These are phyloP conservation scores for Pseudogymnoascus sp. DNA, from an alignment of 2,329 filamentous ascomycete genomes.

Conservation along the genomic window DNA sequence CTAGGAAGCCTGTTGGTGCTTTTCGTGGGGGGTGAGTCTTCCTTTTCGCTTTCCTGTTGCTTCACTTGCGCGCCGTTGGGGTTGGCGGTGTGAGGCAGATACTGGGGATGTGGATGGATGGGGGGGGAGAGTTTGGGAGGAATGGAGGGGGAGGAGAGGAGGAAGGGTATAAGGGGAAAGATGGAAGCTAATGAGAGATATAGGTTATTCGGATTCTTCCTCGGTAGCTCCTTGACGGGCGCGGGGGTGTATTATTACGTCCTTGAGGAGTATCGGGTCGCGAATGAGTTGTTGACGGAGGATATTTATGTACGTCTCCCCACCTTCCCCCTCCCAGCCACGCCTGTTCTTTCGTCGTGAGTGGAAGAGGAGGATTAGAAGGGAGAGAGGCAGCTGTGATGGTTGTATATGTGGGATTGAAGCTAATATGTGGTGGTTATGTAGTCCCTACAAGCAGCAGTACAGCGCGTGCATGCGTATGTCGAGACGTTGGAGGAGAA, in stretches of 20 bases:
- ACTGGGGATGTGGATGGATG: not conserved
- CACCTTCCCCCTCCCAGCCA: slow-evolving; percentile 30
- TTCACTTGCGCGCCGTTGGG: not conserved
- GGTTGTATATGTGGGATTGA: slow-evolving; percentile 13
- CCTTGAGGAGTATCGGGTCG: slow-evolving; percentile 84
- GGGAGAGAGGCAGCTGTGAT: too few species aligned
- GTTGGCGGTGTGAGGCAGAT: slow-evolving; percentile 1
- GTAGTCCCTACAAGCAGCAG: slow-evolving; percentile 79
- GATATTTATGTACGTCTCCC: slow-evolving; percentile 80
- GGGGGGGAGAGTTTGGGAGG: not conserved
- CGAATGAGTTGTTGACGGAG: slow-evolving; percentile 87
- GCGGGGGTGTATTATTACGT: slow-evolving; percentile 85
- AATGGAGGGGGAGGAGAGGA: not conserved
- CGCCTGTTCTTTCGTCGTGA: too few species aligned
- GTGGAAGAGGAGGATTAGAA: too few species aligned
- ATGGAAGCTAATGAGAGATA: slow-evolving; percentile 2
- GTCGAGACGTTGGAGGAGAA: slow-evolving; percentile 75
- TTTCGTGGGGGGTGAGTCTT: slow-evolving; percentile 61
- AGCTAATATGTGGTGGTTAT: slow-evolving; percentile 1
- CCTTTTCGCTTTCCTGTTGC: not conserved
- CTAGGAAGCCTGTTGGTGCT: slow-evolving; percentile 60
- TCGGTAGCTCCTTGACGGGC: slow-evolving; percentile 73
- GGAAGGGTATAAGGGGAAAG: not conserved
- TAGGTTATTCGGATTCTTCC: slow-evolving; percentile 85
- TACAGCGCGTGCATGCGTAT: slow-evolving; percentile 78